These are phyloP conservation scores for Polymyxa betae DNA, from an alignment of 208 protist genomes.

Conservation along the genomic window DNA sequence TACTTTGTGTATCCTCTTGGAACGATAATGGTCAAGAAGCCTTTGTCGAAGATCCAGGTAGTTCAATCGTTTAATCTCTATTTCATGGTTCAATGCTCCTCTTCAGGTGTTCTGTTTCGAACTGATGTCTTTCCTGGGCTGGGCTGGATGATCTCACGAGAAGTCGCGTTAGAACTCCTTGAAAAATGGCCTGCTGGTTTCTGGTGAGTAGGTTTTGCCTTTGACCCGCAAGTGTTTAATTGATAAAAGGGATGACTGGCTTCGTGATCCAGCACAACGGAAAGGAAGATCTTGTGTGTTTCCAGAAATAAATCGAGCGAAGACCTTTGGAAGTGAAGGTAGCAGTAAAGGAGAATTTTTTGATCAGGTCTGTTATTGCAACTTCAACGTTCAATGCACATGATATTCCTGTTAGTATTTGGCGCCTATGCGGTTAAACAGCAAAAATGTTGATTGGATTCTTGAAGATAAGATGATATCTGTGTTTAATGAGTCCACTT, in stretches of 20 bases:
- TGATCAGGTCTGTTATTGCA: not conserved
- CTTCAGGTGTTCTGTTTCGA: not conserved
- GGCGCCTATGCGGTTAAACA: constrained; percentile 26
- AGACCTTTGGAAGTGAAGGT: constrained; percentile 47
- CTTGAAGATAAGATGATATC: not conserved
- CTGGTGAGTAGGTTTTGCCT: constrained; percentile 12
- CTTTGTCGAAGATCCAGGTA: constrained; percentile 4
- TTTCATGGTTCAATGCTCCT: not conserved
- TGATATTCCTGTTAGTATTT: constrained; percentile 21
- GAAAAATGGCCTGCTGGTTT: constrained; percentile 48
- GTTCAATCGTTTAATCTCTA: not conserved
- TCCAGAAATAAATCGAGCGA: constrained; percentile 53
- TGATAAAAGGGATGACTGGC: constrained; percentile 52
- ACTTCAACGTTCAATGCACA: not conserved
- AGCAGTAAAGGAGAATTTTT: constrained; percentile 47
- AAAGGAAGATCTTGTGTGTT: constrained; percentile 13
- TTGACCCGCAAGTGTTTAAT: not conserved
- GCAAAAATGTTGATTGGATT: not conserved
- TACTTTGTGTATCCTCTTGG: constrained; percentile 43
- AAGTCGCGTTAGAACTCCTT: not conserved
- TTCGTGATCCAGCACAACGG: constrained; percentile 17
- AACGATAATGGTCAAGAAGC: constrained; percentile 33
- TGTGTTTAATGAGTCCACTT: not conserved
- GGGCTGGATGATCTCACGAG: constrained; percentile 54
- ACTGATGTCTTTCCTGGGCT: constrained; percentile 55